These are phyloP conservation scores for Thymus mandschuricus DNA, from an alignment of 257 asterid species.

Conservation along the genomic window DNA sequence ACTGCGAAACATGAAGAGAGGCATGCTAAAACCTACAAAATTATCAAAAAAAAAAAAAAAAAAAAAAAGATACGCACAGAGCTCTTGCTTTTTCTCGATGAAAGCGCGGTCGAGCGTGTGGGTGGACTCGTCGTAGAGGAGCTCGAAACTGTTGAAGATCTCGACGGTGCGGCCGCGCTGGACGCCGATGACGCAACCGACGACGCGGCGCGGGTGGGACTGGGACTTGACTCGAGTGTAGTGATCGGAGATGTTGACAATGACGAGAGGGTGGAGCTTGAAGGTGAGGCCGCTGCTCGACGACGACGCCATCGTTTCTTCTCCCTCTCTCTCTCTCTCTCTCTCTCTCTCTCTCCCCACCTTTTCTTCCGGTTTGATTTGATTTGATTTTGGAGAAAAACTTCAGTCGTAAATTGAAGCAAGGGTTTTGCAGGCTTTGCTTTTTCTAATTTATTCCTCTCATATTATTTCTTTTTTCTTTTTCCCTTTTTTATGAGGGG, in stretches of 20 bases:
- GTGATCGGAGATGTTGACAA: constrained; percentile 96
- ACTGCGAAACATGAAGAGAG: neutral
- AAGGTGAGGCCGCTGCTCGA: constrained; percentile 96
- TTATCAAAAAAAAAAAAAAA: neutral
- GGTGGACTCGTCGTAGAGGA: constrained; percentile 69
- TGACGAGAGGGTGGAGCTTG: constrained; percentile 94
- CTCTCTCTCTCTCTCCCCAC: neutral
- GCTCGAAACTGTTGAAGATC: constrained; percentile 97
- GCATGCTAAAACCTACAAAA: neutral
- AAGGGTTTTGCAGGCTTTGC: constrained; percentile 12
- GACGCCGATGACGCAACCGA: constrained; percentile 96
- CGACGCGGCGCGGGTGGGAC: constrained; percentile 76
- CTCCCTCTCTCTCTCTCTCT: neutral
- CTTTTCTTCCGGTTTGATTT: neutral
- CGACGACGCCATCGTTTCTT: constrained; percentile 71
- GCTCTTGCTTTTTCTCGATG: constrained; percentile 96
- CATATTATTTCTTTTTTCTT: neutral
- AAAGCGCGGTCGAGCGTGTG: constrained; percentile 82
- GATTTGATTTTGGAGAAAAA: neutral
- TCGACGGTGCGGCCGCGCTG: constrained; percentile 96
- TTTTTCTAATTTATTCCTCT: neutral
- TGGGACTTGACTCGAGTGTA: constrained; percentile 88
- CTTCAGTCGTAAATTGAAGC: neutral
- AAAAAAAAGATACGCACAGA: constrained; percentile 60
- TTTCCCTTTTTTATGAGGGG: too few relatives aligned